Percentiles rank a stretch among this genome's conserved stretches.
Evolutionary conservation across 2,329 filamentous ascomycete species (phyloP).

Genomic region (Ustulina deusta): DNA sequence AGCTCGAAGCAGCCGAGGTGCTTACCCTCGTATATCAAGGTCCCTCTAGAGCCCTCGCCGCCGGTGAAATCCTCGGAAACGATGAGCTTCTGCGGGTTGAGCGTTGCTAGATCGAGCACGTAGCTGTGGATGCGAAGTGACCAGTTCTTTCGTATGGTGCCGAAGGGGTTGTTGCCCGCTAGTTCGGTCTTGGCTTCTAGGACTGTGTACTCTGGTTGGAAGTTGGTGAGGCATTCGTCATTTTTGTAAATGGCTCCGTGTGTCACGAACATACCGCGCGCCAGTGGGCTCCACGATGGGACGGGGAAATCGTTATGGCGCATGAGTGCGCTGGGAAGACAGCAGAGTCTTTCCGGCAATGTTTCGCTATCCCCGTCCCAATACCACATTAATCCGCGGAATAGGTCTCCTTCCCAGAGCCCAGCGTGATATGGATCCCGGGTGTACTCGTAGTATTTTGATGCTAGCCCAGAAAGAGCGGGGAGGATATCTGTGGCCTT

Average conservation of each 20-base stretch:
- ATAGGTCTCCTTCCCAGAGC: constrained; percentile 13
- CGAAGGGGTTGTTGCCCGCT: neutral
- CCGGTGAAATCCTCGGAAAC: constrained; percentile 10
- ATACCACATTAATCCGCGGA: constrained; percentile 14
- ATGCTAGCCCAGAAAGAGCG: constrained; percentile 6
- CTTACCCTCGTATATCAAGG: constrained; percentile 7
- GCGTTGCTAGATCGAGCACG: constrained; percentile 6
- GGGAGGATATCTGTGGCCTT: constrained; percentile 6
- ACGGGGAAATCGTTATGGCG: neutral
- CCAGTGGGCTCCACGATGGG: constrained; percentile 5
- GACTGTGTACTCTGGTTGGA: neutral
- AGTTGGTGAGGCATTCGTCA: constrained; percentile 6
- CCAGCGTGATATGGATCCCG: constrained; percentile 4
- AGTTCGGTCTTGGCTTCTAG: constrained; percentile 3
- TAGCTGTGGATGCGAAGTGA: constrained; percentile 11
- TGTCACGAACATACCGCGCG: constrained; percentile 2
- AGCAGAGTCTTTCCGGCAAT: constrained; percentile 3
- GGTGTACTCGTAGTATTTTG: neutral
- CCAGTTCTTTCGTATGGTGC: neutral
- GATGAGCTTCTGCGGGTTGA: neutral
- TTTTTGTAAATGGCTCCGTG: constrained; percentile 6
- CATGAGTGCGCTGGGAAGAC: neutral
- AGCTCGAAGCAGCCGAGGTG: constrained; percentile 10
- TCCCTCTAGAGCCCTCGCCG: neutral
- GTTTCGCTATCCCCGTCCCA: constrained; percentile 3